Percentiles rank a stretch among this genome's conserved stretches.
phyloP scores from a whole-genome alignment of 2,329 filamentous ascomycete species.

The Podosphaera xanthii region DNA sequence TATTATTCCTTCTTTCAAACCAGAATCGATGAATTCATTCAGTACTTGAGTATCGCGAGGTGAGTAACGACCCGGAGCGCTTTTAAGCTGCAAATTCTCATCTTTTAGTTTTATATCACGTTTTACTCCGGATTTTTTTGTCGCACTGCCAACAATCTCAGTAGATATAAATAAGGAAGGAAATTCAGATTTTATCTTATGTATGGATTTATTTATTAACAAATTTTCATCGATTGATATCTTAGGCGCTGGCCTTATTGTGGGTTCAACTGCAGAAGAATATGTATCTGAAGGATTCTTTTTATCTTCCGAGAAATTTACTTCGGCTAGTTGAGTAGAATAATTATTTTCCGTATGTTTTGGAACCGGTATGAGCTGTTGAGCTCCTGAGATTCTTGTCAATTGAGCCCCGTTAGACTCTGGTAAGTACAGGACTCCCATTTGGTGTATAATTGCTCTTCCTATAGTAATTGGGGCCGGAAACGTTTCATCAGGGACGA shows the following conservation, averaged over 20 bases:
- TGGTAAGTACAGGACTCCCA: neutral
- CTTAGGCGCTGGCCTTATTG: neutral
- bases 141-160: too few species aligned
- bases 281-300: neutral
- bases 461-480: neutral
- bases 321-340: neutral
- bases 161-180: too few species aligned
- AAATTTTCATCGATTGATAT: neutral
- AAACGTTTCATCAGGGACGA: neutral
- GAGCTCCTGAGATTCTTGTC: neutral
- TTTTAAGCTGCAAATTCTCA: too few species aligned
- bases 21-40: too few species aligned
- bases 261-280: neutral
- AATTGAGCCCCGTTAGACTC: neutral
- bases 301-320: neutral
- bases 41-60: too few species aligned
- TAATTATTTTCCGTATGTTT: neutral
- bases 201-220: too few species aligned
- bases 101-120: too few species aligned
- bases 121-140: too few species aligned
- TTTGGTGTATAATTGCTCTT: neutral
- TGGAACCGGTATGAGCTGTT: neutral
- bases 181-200: too few species aligned
- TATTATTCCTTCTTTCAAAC: too few species aligned
- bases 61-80: too few species aligned